Percentiles rank a stretch among this genome's conserved stretches.
These are phyloP conservation scores for Rhododendron vialii DNA, from an alignment of 148 eudicot species.

Conservation along the genomic window DNA sequence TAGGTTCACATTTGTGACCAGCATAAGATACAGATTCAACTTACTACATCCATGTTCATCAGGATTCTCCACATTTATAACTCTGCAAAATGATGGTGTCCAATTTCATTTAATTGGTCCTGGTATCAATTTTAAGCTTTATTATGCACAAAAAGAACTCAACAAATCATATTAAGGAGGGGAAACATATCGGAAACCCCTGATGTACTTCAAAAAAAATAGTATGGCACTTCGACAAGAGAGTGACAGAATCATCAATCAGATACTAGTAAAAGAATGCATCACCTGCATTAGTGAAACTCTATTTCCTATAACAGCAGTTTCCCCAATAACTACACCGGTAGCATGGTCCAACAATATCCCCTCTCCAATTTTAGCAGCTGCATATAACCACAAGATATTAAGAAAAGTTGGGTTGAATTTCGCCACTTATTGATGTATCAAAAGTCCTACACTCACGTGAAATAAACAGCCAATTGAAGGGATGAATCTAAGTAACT, in stretches of 20 bases:
- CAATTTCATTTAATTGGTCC: neutral
- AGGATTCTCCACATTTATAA: neutral
- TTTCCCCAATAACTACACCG: constrained; percentile 65
- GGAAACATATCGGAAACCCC: neutral
- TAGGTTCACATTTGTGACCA: neutral
- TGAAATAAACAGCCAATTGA: neutral
- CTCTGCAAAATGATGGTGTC: neutral
- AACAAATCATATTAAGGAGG: neutral
- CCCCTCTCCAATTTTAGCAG: constrained; percentile 59
- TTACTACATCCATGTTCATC: neutral
- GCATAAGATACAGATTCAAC: neutral
- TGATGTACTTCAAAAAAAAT: neutral
- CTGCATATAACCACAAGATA: constrained; percentile 25
- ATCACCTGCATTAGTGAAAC: constrained; percentile 67
- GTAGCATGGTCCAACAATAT: constrained; percentile 63
- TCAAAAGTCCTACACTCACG: neutral
- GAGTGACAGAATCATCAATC: constrained; percentile 6
- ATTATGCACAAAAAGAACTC: neutral
- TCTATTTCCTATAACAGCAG: constrained; percentile 54
- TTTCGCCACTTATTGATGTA: neutral
- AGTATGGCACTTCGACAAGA: neutral
- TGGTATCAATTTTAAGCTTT: neutral
- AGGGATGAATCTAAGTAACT: neutral
- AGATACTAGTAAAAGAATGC: neutral
- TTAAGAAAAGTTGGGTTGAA: neutral